These are phyloP conservation scores for Mortierella hygrophila DNA, from an alignment of 192 early-diverging fungal species.

Conservation along the genomic window DNA sequence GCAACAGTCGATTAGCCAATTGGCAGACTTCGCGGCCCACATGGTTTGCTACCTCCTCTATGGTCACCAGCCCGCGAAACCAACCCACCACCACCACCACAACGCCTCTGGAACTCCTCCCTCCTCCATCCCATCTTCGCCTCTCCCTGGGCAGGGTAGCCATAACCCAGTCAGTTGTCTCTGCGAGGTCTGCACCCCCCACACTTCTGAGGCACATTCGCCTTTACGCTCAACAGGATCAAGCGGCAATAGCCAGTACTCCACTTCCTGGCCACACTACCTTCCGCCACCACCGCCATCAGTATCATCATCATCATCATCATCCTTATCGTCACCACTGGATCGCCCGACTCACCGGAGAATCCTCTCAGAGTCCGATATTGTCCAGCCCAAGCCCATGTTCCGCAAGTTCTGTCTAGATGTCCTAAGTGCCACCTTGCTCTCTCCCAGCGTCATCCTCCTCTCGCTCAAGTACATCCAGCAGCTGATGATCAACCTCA, in stretches of 20 bases:
- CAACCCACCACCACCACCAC: constrained; percentile 4
- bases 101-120: constrained; percentile 28
- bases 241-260: constrained; percentile 3
- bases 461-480: constrained; percentile 68
- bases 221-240: not conserved
- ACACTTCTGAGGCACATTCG: constrained; percentile 2
- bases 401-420: constrained; percentile 51
- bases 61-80: constrained; percentile 50
- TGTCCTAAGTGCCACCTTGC: constrained; percentile 62
- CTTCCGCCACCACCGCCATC: not conserved
- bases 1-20: constrained; percentile 52
- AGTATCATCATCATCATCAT: not conserved
- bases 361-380: constrained; percentile 32
- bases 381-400: constrained; percentile 41
- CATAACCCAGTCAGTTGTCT: constrained; percentile 12
- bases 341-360: constrained; percentile 25
- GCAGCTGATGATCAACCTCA: constrained; percentile 57
- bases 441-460: constrained; percentile 65
- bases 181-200: constrained; percentile 23
- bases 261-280: not conserved
- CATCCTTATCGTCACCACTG: not conserved
- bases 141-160: constrained; percentile 11
- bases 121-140: constrained; percentile 41
- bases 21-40: constrained; percentile 69
- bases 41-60: constrained; percentile 70